These are phyloP conservation scores for Aspergillus carlsbadensis DNA, from an alignment of 495 filamentous ascomycete species.

Conservation along the genomic window DNA sequence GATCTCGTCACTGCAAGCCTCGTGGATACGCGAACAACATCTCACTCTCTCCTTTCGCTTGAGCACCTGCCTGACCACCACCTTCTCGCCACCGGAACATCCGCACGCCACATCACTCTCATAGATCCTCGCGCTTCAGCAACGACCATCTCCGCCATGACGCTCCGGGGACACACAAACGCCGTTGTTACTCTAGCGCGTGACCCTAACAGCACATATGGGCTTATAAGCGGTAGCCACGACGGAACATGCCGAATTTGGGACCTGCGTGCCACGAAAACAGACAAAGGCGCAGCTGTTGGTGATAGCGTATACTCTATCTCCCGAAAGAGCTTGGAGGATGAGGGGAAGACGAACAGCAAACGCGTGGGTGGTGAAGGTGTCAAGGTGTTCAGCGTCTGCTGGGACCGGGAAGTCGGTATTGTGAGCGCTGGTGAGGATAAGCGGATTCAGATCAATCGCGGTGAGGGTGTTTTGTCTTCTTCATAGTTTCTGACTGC, in stretches of 20 bases:
- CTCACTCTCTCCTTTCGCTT: slow-evolving; percentile 77
- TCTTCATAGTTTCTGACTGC: slow-evolving; percentile 26
- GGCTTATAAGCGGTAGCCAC: slow-evolving; percentile 77
- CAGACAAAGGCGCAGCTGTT: slow-evolving; percentile 64
- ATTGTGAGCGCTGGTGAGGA: slow-evolving; percentile 94
- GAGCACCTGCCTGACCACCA: slow-evolving; percentile 63
- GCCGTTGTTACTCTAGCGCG: slow-evolving; percentile 69
- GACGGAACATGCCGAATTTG: slow-evolving; percentile 90
- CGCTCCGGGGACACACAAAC: slow-evolving; percentile 85
- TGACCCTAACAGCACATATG: slow-evolving; percentile 72
- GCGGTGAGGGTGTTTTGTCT: slow-evolving; percentile 52
- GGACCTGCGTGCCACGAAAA: slow-evolving; percentile 78
- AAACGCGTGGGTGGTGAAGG: slow-evolving; percentile 67
- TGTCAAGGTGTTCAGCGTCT: slow-evolving; percentile 85
- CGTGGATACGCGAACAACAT: slow-evolving; percentile 77
- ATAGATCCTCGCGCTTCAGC: slow-evolving; percentile 82
- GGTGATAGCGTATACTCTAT: slow-evolving; percentile 81
- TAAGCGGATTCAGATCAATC: slow-evolving; percentile 87
- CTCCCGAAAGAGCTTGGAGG: slow-evolving; percentile 64
- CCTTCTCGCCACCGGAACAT: slow-evolving; percentile 80
- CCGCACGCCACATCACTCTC: slow-evolving; percentile 82
- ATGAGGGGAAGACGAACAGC: slow-evolving; percentile 48
- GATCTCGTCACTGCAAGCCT: slow-evolving; percentile 75
- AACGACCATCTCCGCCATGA: slow-evolving; percentile 74
- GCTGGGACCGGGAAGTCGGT: slow-evolving; percentile 79